phyloP scores from a whole-genome alignment of 2,329 filamentous ascomycete genomes.

The Chrysoporthe puriensis region DNA sequence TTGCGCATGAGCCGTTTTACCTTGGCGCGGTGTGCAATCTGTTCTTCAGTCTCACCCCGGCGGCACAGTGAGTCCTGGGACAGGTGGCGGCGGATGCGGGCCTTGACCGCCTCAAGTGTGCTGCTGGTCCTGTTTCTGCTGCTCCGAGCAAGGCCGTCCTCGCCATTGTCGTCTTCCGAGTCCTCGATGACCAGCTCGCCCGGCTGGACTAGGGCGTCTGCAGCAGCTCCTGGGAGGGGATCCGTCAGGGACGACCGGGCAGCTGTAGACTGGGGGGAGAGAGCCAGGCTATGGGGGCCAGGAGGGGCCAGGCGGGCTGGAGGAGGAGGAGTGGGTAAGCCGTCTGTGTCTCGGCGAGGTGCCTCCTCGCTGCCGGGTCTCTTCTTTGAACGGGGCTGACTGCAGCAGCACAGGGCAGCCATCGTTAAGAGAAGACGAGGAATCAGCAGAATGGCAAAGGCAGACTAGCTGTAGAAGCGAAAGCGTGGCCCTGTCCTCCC shows the following conservation, averaged over 20 bases:
- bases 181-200: constrained; percentile 43
- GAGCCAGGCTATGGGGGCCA: constrained; percentile 27
- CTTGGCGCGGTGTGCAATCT: constrained; percentile 59
- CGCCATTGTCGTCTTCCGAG: constrained; percentile 47
- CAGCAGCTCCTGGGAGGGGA: constrained; percentile 28
- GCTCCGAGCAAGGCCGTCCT: constrained; percentile 37
- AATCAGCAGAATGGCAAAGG: too few relatives aligned
- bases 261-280: constrained; percentile 25
- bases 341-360: constrained; percentile 10
- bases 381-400: constrained; percentile 30
- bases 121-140: constrained; percentile 41
- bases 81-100: constrained; percentile 49
- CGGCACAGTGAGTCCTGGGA: constrained; percentile 49
- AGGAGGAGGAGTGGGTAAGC: constrained; percentile 29
- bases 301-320: constrained; percentile 30
- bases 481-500: too few relatives aligned
- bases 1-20: constrained; percentile 58
- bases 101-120: constrained; percentile 50
- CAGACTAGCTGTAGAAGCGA: not conserved
- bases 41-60: constrained; percentile 53
- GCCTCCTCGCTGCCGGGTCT: constrained; percentile 7
- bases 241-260: constrained; percentile 31
- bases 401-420: constrained; percentile 43
- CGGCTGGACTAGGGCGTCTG: constrained; percentile 32
- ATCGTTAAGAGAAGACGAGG: constrained; percentile 30